phyloP scores from a whole-genome alignment of 495 filamentous ascomycete genomes.

The Podospora fimiseda region DNA sequence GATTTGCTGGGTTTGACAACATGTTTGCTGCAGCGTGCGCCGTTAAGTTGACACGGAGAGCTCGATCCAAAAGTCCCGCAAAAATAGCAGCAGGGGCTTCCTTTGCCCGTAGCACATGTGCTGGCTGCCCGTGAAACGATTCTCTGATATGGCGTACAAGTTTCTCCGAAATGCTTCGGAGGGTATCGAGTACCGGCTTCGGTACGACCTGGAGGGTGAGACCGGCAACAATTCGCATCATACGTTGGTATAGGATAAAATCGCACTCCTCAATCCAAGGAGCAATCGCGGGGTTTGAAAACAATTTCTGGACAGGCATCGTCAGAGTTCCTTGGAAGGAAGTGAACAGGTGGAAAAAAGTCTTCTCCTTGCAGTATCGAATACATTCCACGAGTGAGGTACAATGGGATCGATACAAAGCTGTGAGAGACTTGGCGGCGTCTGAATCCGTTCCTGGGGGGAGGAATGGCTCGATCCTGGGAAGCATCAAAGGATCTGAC shows the following conservation, averaged over 20 bases:
- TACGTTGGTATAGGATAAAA: slow-evolving; percentile 89
- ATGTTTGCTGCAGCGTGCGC: slow-evolving; percentile 79
- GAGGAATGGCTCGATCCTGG: slow-evolving; percentile 68
- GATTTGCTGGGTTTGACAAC: slow-evolving; percentile 62
- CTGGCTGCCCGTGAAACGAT: slow-evolving; percentile 74
- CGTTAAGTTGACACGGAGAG: slow-evolving; percentile 83
- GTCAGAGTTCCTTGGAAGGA: slow-evolving; percentile 95
- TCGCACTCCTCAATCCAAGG: slow-evolving; percentile 95
- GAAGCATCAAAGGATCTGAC: slow-evolving; percentile 65
- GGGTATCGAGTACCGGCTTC: slow-evolving; percentile 69
- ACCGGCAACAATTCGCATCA: slow-evolving; percentile 82
- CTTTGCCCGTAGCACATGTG: slow-evolving; percentile 78
- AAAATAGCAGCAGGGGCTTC: slow-evolving; percentile 85
- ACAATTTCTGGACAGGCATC: slow-evolving; percentile 92
- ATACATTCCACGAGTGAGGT: slow-evolving; percentile 92
- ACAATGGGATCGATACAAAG: slow-evolving; percentile 87
- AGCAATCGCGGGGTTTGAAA: slow-evolving; percentile 72
- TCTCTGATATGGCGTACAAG: slow-evolving; percentile 70
- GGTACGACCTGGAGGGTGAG: slow-evolving; percentile 87
- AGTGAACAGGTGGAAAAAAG: slow-evolving; percentile 89
- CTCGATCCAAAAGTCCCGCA: slow-evolving; percentile 72
- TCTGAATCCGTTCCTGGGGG: slow-evolving; percentile 74
- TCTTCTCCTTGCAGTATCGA: slow-evolving; percentile 89
- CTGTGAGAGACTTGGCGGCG: slow-evolving; percentile 70
- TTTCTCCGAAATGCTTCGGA: slow-evolving; percentile 74